phyloP scores from a whole-genome alignment of 352 stramenopile genomes.

The Phytophthora lateralis region DNA sequence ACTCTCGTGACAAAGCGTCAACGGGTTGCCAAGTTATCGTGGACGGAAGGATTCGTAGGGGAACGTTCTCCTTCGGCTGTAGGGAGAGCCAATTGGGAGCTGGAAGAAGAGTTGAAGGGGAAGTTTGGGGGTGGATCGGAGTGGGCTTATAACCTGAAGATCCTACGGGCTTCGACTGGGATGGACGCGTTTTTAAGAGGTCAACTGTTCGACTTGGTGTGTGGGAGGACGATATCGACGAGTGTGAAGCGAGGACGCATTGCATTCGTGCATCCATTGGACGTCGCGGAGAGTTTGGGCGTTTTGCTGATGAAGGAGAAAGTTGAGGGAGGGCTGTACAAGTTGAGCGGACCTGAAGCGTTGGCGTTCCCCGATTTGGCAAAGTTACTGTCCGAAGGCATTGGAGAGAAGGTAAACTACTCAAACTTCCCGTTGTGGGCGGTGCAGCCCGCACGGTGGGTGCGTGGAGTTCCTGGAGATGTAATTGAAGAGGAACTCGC shows the following conservation, averaged over 20 bases:
- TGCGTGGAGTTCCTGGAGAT: slow-evolving; percentile 66
- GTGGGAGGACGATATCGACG: slow-evolving; percentile 65
- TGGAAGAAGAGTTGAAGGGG: slow-evolving; percentile 50
- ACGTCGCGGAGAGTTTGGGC: slow-evolving; percentile 59
- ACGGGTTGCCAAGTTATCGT: slow-evolving; percentile 64
- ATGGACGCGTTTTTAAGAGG: slow-evolving; percentile 72
- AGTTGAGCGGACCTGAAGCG: slow-evolving; percentile 62
- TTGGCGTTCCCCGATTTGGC: slow-evolving; percentile 59
- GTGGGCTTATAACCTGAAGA: slow-evolving; percentile 24
- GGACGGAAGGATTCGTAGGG: slow-evolving; percentile 43
- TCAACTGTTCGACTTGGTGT: slow-evolving; percentile 59
- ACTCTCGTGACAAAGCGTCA: slow-evolving; percentile 29
- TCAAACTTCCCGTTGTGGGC: slow-evolving; percentile 78
- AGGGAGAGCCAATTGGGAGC: slow-evolving; percentile 45
- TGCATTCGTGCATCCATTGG: slow-evolving; percentile 63
- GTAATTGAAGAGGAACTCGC: slow-evolving; percentile 63
- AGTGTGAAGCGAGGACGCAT: slow-evolving; percentile 62
- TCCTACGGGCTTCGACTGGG: slow-evolving; percentile 49
- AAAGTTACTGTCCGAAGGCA: slow-evolving; percentile 42
- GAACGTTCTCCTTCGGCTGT: slow-evolving; percentile 37
- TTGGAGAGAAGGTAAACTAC: slow-evolving; percentile 55
- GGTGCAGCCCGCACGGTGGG: slow-evolving; percentile 75
- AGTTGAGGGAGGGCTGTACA: slow-evolving; percentile 20
- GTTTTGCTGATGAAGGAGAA: slow-evolving; percentile 20
- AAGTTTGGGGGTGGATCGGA: slow-evolving; percentile 10